Percentiles rank a stretch among this genome's conserved stretches.
phyloP scores from a whole-genome alignment of 108 stramenopile genomes.

The Thalassiosira profunda region DNA sequence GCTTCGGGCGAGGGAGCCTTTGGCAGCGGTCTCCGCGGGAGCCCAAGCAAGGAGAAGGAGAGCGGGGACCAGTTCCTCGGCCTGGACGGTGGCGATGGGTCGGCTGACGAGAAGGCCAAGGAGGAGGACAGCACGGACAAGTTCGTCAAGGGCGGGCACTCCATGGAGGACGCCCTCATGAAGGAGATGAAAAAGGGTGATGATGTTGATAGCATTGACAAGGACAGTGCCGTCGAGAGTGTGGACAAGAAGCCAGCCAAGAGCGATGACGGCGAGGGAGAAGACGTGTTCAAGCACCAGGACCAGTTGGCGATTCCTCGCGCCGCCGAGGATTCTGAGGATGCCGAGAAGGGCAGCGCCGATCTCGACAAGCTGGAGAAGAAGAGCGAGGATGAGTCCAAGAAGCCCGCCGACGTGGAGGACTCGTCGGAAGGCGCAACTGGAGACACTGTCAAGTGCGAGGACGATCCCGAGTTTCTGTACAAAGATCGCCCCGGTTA shows the following conservation, averaged over 20 bases:
- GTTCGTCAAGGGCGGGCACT: no score
- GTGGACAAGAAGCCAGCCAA: constrained; percentile 1
- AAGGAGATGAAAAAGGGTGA: no score
- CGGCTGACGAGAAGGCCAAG: no score
- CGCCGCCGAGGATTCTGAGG: not conserved
- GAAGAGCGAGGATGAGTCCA: not conserved
- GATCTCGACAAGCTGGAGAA: not conserved
- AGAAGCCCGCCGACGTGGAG: not conserved
- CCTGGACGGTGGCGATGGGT: no score
- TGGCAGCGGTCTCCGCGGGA: no score
- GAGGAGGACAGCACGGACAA: no score
- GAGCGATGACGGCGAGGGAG: constrained; percentile 6
- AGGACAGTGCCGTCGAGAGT: constrained; percentile 1
- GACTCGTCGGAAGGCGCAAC: not conserved
- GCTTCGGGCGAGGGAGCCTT: no score
- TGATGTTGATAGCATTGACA: no score
- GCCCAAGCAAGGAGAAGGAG: no score
- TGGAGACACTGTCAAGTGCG: not conserved
- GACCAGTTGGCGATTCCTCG: not conserved
- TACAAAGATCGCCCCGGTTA: constrained; percentile 25
- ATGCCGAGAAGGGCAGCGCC: not conserved
- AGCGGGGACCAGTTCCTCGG: no score
- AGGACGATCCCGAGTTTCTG: constrained; percentile 24
- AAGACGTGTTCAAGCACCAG: not conserved
- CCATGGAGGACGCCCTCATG: no score